A percentile compares a stretch with the other conserved stretches of the same genome.
phyloP scores from a whole-genome alignment of 2,329 filamentous ascomycete genomes.

The Alternaria gaisen region DNA sequence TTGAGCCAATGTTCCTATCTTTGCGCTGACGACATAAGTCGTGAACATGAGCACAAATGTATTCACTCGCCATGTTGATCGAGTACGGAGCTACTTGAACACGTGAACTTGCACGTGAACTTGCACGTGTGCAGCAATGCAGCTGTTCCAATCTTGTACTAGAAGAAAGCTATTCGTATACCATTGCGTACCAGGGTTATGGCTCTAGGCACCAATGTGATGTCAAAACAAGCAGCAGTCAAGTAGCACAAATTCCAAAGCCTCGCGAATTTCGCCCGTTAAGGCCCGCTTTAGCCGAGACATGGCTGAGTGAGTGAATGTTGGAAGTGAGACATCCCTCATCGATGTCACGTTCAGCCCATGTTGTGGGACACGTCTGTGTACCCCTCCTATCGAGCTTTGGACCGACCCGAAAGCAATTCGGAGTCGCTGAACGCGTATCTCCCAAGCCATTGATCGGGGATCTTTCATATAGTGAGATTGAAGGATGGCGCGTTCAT shows the following conservation, averaged over 20 bases:
- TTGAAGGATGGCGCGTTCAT: not conserved
- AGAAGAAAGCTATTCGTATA: not conserved
- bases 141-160: not conserved
- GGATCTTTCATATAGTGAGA: not conserved
- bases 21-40: not conserved
- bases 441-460: not conserved
- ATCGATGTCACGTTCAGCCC: not conserved
- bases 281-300: not conserved
- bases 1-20: not conserved
- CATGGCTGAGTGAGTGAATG: not conserved
- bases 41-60: not conserved
- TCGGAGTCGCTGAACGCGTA: not conserved
- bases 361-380: not conserved
- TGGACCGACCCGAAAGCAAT: not conserved
- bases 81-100: not conserved
- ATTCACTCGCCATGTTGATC: not conserved
- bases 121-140: not conserved
- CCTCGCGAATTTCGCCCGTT: not conserved
- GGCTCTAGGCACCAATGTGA: not conserved
- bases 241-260: not conserved
- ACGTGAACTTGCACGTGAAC: not conserved
- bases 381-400: not conserved
- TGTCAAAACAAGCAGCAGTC: not conserved
- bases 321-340: not conserved
- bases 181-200: not conserved